These are phyloP conservation scores for Neurospora pannonica DNA, from an alignment of 495 filamentous ascomycete species.

Conservation along the genomic window DNA sequence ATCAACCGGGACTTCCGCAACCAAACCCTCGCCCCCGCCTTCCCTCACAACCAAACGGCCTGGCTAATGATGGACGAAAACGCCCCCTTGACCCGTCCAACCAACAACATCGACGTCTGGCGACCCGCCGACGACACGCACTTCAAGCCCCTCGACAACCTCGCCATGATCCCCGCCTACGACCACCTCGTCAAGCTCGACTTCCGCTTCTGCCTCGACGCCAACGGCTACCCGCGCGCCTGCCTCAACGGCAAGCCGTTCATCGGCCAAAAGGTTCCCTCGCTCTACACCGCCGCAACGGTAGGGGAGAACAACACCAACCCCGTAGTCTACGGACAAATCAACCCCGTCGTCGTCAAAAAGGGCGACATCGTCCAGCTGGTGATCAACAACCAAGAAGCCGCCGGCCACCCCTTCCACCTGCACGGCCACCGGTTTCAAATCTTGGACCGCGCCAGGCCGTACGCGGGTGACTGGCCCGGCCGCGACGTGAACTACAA, in stretches of 20 bases:
- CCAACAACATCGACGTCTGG: conserved; percentile 39
- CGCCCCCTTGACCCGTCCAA: conserved; percentile 31
- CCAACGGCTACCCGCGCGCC: conserved; percentile 58
- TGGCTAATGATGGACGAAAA: conserved; percentile 52
- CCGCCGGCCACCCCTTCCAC: conserved; percentile 46
- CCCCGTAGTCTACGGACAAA: conserved; percentile 62
- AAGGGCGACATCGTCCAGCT: conserved; percentile 65
- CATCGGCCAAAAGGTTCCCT: conserved; percentile 63
- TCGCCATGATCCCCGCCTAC: conserved; percentile 34
- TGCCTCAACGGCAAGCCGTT: conserved; percentile 74
- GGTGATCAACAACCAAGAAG: conserved; percentile 68
- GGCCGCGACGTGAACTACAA: conserved; percentile 29
- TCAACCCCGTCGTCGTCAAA: conserved; percentile 55
- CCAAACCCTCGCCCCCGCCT: conserved; percentile 17
- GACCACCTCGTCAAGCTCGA: conserved; percentile 47
- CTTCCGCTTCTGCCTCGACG: conserved; percentile 49
- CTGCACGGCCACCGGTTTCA: conserved; percentile 76
- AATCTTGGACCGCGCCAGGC: conserved; percentile 43
- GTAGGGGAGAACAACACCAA: conserved; percentile 52
- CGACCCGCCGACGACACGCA: conserved; percentile 54
- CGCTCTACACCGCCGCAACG: conserved; percentile 64
- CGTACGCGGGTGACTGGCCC: conserved; percentile 30
- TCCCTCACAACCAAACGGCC: conserved; percentile 38
- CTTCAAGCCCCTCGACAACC: conserved; percentile 49
- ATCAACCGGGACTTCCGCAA: conserved; percentile 34